phyloP scores from a whole-genome alignment of 1,139 yeast species.

The Pichia sp. region DNA sequence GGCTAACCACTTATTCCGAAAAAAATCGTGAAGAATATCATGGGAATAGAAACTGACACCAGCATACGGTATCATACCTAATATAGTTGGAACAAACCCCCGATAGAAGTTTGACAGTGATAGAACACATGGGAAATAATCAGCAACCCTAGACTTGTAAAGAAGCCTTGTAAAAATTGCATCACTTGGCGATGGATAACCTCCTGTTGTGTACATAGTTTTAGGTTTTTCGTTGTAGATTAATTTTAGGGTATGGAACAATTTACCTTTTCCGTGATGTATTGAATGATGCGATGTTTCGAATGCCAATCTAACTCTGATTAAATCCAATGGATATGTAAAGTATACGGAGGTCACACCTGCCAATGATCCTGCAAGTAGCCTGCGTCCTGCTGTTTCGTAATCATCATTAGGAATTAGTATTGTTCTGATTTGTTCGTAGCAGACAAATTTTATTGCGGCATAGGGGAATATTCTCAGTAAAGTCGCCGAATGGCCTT shows the following conservation, averaged over 20 bases:
- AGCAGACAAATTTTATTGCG: conserved; percentile 94
- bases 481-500: conserved; percentile 93
- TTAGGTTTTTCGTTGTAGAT: conserved; percentile 63
- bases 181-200: conserved; percentile 22
- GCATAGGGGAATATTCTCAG: conserved; percentile 94
- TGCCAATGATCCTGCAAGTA: conserved; percentile 85
- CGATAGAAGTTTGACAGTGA: conserved; percentile 73
- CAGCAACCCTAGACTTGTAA: conserved; percentile 27
- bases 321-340: conserved; percentile 88
- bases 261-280: conserved; percentile 43
- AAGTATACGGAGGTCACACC: conserved; percentile 82
- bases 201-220: conserved; percentile 27
- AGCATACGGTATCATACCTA: conserved; percentile 97
- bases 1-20: conserved; percentile 54
- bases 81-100: conserved; percentile 89
- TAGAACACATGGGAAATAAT: conserved; percentile 35
- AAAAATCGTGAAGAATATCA: conserved; percentile 81
- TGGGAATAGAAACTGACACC: conserved; percentile 96
- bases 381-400: conserved; percentile 78
- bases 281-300: conserved; percentile 51
- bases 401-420: conserved; percentile 68
- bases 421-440: conserved; percentile 81
- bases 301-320: conserved; percentile 88
- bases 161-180: conserved; percentile 37
- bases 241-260: conserved; percentile 47